Percentiles rank a stretch among this genome's conserved stretches.
phyloP scores from a whole-genome alignment of 1,139 yeast species.

The Meyerozyma sp. region DNA sequence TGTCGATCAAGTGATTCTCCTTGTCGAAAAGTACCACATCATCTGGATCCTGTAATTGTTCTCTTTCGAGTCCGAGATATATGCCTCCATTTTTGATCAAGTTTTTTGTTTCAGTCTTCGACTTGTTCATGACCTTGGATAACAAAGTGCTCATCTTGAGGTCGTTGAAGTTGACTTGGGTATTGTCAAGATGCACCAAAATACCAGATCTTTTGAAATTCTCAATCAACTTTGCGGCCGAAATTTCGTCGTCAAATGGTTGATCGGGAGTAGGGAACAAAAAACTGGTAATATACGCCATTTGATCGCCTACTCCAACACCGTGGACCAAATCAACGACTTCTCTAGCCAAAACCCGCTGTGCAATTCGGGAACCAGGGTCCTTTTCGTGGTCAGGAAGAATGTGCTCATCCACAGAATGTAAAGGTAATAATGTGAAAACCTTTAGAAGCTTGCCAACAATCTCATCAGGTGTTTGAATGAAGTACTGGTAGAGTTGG shows the following conservation, averaged over 20 bases:
- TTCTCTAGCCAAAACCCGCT: constrained; percentile 72
- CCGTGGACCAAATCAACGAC: constrained; percentile 89
- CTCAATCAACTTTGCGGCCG: constrained; percentile 49
- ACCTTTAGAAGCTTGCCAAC: constrained; percentile 63
- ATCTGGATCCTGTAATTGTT: constrained; percentile 48
- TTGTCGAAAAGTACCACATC: constrained; percentile 43
- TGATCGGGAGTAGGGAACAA: constrained; percentile 58
- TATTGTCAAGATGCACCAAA: constrained; percentile 33
- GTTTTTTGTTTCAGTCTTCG: constrained; percentile 53
- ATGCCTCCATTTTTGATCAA: constrained; percentile 70
- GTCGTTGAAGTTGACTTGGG: constrained; percentile 29
- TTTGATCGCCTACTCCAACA: constrained; percentile 61
- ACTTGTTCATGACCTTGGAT: constrained; percentile 32
- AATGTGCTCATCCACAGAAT: constrained; percentile 48
- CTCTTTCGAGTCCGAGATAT: constrained; percentile 60
- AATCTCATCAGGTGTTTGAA: constrained; percentile 75
- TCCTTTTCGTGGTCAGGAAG: constrained; percentile 47
- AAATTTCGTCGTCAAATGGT: constrained; percentile 39
- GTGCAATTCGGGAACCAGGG: constrained; percentile 68
- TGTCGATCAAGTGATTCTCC: constrained; percentile 50
- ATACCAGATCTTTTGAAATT: constrained; percentile 64
- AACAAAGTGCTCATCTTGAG: constrained; percentile 37
- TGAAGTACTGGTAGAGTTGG: constrained; percentile 81
- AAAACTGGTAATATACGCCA: constrained; percentile 58
- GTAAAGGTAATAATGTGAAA: constrained; percentile 72